These are phyloP conservation scores for Lojkania enalia DNA, from an alignment of 2,329 filamentous ascomycete genomes.

Conservation along the genomic window DNA sequence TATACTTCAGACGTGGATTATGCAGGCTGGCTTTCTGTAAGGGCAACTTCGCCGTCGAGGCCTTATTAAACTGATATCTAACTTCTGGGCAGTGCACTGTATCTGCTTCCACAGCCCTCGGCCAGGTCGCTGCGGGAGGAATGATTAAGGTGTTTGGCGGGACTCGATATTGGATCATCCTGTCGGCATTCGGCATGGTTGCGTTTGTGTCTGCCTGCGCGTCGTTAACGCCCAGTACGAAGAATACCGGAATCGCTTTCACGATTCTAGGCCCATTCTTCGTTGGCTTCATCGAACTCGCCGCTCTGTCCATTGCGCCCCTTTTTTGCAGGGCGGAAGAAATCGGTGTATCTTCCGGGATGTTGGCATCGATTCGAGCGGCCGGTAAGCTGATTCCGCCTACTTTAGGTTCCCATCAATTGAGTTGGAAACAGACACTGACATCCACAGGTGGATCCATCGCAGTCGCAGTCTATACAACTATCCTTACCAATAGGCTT, in stretches of 20 bases:
- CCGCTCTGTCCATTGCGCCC: slow-evolving; percentile 14
- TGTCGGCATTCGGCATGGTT: slow-evolving; percentile 19
- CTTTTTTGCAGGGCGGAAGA: slow-evolving; percentile 20
- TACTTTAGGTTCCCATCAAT: no score
- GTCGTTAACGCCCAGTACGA: slow-evolving; percentile 16
- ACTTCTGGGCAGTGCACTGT: slow-evolving; percentile 14
- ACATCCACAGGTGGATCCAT: slow-evolving; percentile 12
- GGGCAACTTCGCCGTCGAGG: neutral
- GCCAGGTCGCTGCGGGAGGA: slow-evolving; percentile 16
- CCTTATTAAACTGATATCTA: neutral
- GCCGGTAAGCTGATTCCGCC: slow-evolving; percentile 7
- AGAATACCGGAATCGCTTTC: slow-evolving; percentile 16
- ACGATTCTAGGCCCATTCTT: slow-evolving; percentile 22
- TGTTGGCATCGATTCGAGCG: slow-evolving; percentile 18
- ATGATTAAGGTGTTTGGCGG: slow-evolving; percentile 18
- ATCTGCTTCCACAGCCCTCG: slow-evolving; percentile 16
- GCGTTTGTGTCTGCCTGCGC: slow-evolving; percentile 17
- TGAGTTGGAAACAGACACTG: no score
- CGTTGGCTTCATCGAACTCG: slow-evolving; percentile 20
- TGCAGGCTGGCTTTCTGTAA: slow-evolving; percentile 19
- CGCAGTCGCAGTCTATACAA: slow-evolving; percentile 19
- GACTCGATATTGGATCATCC: slow-evolving; percentile 18
- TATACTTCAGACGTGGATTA: slow-evolving; percentile 18
- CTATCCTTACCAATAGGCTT: slow-evolving; percentile 18
- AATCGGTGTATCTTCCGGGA: slow-evolving; percentile 18